Base-by-base conservation (phyloP, 1,284 basidiomycete species). In the Spongispora temasekensis region DNA sequence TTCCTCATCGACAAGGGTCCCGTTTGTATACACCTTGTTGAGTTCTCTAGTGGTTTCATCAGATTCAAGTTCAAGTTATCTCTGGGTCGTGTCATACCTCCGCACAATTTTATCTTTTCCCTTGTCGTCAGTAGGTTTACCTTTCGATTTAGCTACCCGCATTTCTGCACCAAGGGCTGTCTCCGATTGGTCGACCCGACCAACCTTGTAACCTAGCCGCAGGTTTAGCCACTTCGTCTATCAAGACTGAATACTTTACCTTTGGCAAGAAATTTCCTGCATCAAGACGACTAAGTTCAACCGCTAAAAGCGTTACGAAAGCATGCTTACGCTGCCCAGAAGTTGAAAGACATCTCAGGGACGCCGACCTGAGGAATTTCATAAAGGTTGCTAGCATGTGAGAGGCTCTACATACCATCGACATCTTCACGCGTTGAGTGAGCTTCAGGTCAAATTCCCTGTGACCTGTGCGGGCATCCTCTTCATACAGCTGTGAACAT, bases 141-240 rank as follows among this genome's bases (percentile, higher is more conserved):
- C 81, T 74, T 90, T 91, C 55, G 93, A 83, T 8, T 87, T 88
- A 9, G 89, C 89, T 61, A 91, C 69, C 17, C 90, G 86, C 90
- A 92, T 92, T 72, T 92, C 90, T 8, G 90, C 90, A 5, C 90
- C 90, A 17, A 92, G 82, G 4, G 90, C 95, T 0, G 97, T 99
- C 78, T 99, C 97, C 3, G 90, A 89, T 77, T 99, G 97, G 71
- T 98, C 97, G 12, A 99, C 97, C 17, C 94, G 88, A 19, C 97
- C 97, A 59, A 99, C 94, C 78, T 98, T 98, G 80, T 97, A 94
- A 0, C 96, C 95, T 82, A n/a, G 3, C 42, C n/a, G 4, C 78
- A 19, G 5, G 17, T 46, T 64, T 23, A 67, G 56, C 10, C 8
- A 31, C 31, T 2, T 10, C 19, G 1, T 25, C 25, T 3, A 2